Base-by-base conservation (phyloP, 2,329 filamentous ascomycete genomes). In the Clonostachys rosea region DNA sequence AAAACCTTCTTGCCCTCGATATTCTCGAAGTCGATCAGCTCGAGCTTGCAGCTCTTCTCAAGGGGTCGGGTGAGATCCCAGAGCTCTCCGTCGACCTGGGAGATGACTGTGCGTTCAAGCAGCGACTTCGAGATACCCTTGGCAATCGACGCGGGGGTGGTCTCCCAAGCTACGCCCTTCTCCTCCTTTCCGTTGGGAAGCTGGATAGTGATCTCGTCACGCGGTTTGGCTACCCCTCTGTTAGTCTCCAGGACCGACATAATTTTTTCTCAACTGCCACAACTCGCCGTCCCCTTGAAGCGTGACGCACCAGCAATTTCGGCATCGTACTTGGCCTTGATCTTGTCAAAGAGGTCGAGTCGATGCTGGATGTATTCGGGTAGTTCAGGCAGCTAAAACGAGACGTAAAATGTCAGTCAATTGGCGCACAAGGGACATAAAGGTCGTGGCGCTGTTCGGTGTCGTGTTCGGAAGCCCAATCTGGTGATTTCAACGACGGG, bases 51-150 rank as follows among this genome's bases (percentile, higher is more conserved):
- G 73, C 85, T 89, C 69, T 83, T 84, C 75, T 97, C 94, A 35
- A 99, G 72, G 6, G 92, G 92, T 47, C 94, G 78, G 61, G 92
- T 89, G 54, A 99, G 73, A 71, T 99, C 94, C 94, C 92, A 99
- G 11, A 97, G 75, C 60, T 83, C 77, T 47, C 87, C 89, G 59
- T 97, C 86, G 36, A 97, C 79, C 61, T 84, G 84, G 41, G 92
- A 86, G 59, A 99, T 86, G 50, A 99, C 89, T 42, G 84, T 91
- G 71, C 85, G 88, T 76, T 90, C 90, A 71, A 82, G 88, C 59
- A 87, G 79, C 63, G 83, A 94, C 81, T 87, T 96, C 70, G 77
- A 91, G 66, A 91, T 96, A 59, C 76, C 81, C 69, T 81, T 87
- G 53, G 83, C 82, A 67, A 96, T 84, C 59, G 85, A 78, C 41